Evolutionary conservation across 495 filamentous ascomycete genomes (phyloP), one percentile per base, ranked within the genome.

Genomic region (Penicillium malachiteum): DNA sequence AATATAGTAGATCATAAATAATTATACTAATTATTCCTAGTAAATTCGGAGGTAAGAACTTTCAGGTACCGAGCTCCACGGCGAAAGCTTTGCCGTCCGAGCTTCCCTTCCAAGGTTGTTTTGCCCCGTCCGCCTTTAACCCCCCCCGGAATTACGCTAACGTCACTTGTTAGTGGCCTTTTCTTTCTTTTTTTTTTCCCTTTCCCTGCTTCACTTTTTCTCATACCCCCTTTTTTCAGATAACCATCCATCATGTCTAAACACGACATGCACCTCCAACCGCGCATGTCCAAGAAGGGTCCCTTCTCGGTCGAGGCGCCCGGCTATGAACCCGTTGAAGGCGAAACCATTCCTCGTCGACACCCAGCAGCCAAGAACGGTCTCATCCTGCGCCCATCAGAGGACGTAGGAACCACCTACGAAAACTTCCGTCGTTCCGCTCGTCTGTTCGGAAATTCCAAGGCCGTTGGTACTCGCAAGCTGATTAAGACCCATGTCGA

Each of bases 321-420:
- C 13, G 87, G 86, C 54, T 81, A 77, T 59, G 74, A 85, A 64
- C 80, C 84, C 55, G 80, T 89, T 59, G 78, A 89, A 41, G 94
- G 94, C 64, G 93, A 98, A 78, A 97, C 94, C 1, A 88, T 93
- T 52, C 91, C 94, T 7, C 87, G 93, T 56, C 84, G 93, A 52
- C 84, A 91, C 71, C 87, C 88, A 8, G 55, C 63, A n/a, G 78
- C 86, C 52, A 87, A 88, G 62, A 74, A 93, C 57, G 87, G 82
- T 45, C 83, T 97, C 48, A 73, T 82, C 56, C 72, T 79, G 14
- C 84, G 76, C 57, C 86, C 89, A 17, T 73, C 83, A 26, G 82
- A 88, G 42, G 86, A 90, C 57, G 82, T 96, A 61, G 74, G 74
- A n/a, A 98, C 94, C 56, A 81, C 87, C 63, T 94, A 86, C 71